A percentile compares a stretch with the other conserved stretches of the same genome.
Conservation (phyloP, 1,284 basidiomycete genomes). For the Puccinia sorghi region DNA sequence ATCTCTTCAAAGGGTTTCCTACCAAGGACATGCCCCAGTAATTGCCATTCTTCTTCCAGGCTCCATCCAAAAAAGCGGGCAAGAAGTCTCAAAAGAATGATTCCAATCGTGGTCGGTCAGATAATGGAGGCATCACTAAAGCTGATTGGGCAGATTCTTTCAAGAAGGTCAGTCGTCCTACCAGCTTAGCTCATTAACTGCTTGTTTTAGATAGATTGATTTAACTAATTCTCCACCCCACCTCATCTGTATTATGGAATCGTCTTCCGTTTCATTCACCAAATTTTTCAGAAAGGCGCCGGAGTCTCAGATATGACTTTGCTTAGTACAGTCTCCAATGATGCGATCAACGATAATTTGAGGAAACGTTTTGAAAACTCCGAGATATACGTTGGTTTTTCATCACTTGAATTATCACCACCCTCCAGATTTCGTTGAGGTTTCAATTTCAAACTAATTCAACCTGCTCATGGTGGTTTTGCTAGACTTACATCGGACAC, state of each 20-base stretch:
- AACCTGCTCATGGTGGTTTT: not conserved
- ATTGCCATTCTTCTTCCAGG: slow-evolving; percentile 5
- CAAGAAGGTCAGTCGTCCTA: slow-evolving; percentile 43
- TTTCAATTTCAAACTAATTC: not conserved
- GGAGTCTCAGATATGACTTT: slow-evolving; percentile 99
- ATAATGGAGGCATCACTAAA: slow-evolving; percentile 37
- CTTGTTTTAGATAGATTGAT: slow-evolving; percentile 2
- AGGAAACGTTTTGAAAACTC: slow-evolving; percentile 91
- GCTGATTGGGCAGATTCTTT: slow-evolving; percentile 50
- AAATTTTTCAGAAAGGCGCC: slow-evolving; percentile 60
- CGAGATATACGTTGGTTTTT: slow-evolving; percentile 78
- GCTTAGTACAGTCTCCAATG: slow-evolving; percentile 94
- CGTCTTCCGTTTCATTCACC: slow-evolving; percentile 37
- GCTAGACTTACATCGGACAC: slow-evolving; percentile 87
- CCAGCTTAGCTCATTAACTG: not conserved
- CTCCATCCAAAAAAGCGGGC: slow-evolving; percentile 44
- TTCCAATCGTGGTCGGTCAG: slow-evolving; percentile 17
- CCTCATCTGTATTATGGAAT: not conserved
- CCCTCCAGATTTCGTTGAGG: not conserved
- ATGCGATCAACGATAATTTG: slow-evolving; percentile 96
- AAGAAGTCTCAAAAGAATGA: slow-evolving; percentile 45
- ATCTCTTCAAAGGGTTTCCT: not conserved
- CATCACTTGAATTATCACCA: not conserved
- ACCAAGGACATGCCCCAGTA: not conserved
- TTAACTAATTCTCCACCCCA: not conserved